phyloP scores from a whole-genome alignment of 2,329 filamentous ascomycete genomes.

The Hypoxylon sp. region DNA sequence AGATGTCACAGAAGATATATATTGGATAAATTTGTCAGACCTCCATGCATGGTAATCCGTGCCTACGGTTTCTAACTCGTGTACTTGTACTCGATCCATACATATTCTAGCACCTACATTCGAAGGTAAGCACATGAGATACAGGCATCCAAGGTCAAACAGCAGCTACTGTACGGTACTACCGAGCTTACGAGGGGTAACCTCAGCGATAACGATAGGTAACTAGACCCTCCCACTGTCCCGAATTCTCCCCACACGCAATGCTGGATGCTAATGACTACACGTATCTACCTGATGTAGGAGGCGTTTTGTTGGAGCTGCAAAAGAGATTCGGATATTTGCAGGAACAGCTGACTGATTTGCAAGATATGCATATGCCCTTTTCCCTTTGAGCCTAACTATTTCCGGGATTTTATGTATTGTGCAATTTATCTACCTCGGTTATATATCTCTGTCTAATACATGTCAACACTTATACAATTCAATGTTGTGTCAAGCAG shows the following conservation, averaged over 20 bases:
- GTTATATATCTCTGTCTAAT: constrained; percentile 2
- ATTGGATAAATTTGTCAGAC: background rate
- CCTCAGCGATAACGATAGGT: constrained; percentile 38
- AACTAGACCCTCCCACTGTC: constrained; percentile 20
- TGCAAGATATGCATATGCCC: constrained; percentile 16
- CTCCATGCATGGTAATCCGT: background rate
- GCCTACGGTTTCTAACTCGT: background rate
- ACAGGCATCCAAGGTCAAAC: background rate
- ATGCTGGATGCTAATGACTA: constrained; percentile 32
- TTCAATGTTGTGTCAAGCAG: background rate
- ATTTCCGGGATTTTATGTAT: constrained; percentile 28
- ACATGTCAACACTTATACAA: constrained; percentile 12
- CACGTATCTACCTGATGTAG: constrained; percentile 24
- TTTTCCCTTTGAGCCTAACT: constrained; percentile 24
- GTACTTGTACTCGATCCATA: background rate
- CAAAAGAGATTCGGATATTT: constrained; percentile 16
- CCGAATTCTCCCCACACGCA: constrained; percentile 23
- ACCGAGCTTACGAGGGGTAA: constrained; percentile 22
- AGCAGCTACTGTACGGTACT: background rate
- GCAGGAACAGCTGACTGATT: constrained; percentile 21
- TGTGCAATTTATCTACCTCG: constrained; percentile 7
- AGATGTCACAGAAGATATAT: constrained; percentile 3
- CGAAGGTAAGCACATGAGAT: background rate
- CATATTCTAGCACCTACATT: background rate
- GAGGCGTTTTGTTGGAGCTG: constrained; percentile 24